Conservation (phyloP, 345 rosid species). For the Acer campestre region DNA sequence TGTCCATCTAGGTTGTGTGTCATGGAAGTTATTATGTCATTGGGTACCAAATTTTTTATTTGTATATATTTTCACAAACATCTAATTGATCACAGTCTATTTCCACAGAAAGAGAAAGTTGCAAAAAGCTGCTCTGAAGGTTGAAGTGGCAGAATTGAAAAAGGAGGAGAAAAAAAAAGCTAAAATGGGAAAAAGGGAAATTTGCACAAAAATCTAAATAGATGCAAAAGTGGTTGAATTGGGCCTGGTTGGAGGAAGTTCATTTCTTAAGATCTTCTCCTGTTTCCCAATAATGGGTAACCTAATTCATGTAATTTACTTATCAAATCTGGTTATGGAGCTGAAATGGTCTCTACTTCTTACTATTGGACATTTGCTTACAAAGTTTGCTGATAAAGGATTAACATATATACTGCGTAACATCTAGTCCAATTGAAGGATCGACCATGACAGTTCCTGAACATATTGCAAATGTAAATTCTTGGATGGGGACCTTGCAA, state of each 20-base stretch:
- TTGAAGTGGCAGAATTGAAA: constrained; percentile 80
- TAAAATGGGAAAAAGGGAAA: constrained; percentile 92
- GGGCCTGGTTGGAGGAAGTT: constrained; percentile 72
- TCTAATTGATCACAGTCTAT: constrained; percentile 25
- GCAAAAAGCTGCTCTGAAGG: constrained; percentile 73
- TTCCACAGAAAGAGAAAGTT: constrained; percentile 72
- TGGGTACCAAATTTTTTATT: constrained; percentile 8
- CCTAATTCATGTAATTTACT: constrained; percentile 17
- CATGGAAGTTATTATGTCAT: constrained; percentile 46
- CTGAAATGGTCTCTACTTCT: constrained; percentile 33
- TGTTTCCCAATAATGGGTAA: not conserved
- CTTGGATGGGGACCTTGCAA: no score
- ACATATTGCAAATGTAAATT: constrained; percentile 62
- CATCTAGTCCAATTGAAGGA: constrained; percentile 75
- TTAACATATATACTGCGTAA: constrained; percentile 52
- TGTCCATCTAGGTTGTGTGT: no score
- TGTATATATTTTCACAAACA: not conserved
- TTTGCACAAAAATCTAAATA: constrained; percentile 77
- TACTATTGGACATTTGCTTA: constrained; percentile 73
- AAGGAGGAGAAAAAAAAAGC: constrained; percentile 70
- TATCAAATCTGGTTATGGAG: constrained; percentile 12
- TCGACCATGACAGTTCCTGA: constrained; percentile 89
- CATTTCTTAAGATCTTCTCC: constrained; percentile 11
- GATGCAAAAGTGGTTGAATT: constrained; percentile 78
- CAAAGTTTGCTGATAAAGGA: constrained; percentile 85